Evolutionary conservation across 176 grass and related monocot species (phyloP), one percentile per base, ranked within the genome.

Genomic region (Echinochloa phyllopogon): DNA sequence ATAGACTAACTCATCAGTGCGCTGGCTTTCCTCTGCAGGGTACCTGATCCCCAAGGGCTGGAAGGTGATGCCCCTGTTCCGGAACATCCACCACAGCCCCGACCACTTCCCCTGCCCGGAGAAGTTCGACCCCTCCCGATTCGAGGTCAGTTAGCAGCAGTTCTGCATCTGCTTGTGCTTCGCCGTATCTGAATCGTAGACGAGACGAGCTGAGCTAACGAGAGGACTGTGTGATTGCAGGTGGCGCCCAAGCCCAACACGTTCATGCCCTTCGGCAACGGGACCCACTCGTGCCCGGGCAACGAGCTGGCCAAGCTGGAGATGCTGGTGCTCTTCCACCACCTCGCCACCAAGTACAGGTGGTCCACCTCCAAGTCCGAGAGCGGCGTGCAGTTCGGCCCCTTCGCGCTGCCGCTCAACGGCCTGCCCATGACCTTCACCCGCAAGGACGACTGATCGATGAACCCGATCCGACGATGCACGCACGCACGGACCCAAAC

Each of bases 31-130:
- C 3, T 59, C 18, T 88, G 78, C 90, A 99, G 97, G 97, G 38
- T 99, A 96, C 86, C 92, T 99, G 15, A 99, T 99, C 69, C 97
- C 97, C 72, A 99, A 99, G 85, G 97, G 97, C 41, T 99, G 97
- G 97, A 99, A 99, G 66, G 97, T 99, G 61, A 56, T 99, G 74
- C 97, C 97, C 42, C 86, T 99, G 73, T 99, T 99, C 82, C 85
- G 97, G 63, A 99, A 99, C 90, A 99, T 99, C 76, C 97, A 99
- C 83, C 97, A 96, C 86, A 94, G 83, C 78, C 86, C 97, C 16
- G 92, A 96, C 70, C 93, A 92, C 88, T 99, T 94, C 75, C 52
- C 90, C 4, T 81, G 77, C 83, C 97, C 97, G 16, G 97, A 99
- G 27, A 99, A 92, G 78, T 99, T 99, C 78, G 97, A 99, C 44